A percentile compares a stretch with the other conserved stretches of the same genome.
phyloP scores from a whole-genome alignment of 2,329 filamentous ascomycete species.

The Alternaria triticina region DNA sequence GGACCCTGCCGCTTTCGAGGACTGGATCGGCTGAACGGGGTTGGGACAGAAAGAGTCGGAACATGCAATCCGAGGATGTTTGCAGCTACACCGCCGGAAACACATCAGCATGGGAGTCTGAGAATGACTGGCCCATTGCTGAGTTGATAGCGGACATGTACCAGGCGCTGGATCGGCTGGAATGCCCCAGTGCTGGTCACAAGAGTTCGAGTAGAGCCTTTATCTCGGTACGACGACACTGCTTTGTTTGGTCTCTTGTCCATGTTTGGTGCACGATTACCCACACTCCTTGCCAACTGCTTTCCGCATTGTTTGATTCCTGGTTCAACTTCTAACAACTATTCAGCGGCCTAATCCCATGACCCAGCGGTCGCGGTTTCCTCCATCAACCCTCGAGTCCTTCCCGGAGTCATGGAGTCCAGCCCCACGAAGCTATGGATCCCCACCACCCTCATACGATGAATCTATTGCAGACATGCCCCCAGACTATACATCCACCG shows the following conservation, averaged over 20 bases:
- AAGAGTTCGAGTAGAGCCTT: conserved; percentile 22
- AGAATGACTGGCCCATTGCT: conserved; percentile 30
- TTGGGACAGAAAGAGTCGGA: conserved; percentile 20
- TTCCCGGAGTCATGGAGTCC: conserved; percentile 37
- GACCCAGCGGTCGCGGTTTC: conserved; percentile 23
- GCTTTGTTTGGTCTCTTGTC: conserved; percentile 28
- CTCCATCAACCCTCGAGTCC: conserved; percentile 21
- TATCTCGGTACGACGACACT: conserved; percentile 44
- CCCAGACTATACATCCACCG: conserved; percentile 54
- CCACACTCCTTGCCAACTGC: conserved; percentile 8
- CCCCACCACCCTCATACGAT: conserved; percentile 52
- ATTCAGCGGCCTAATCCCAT: conserved; percentile 32
- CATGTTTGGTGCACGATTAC: conserved; percentile 25
- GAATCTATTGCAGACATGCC: conserved; percentile 52
- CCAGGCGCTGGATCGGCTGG: conserved; percentile 39
- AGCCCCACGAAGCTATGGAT: conserved; percentile 21
- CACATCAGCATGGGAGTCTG: conserved; percentile 29
- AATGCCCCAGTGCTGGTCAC: conserved; percentile 29
- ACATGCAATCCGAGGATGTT: conserved; percentile 5
- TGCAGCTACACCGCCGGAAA: conserved; percentile 21
- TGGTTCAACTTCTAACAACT: conserved; percentile 29
- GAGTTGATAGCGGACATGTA: conserved; percentile 35
- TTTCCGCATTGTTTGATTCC: conserved; percentile 4
- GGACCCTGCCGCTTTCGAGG: conserved; percentile 42
- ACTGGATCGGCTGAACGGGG: conserved; percentile 41